Base-by-base conservation (phyloP, 1,284 basidiomycete species). In the Puccinia polysora region DNA sequence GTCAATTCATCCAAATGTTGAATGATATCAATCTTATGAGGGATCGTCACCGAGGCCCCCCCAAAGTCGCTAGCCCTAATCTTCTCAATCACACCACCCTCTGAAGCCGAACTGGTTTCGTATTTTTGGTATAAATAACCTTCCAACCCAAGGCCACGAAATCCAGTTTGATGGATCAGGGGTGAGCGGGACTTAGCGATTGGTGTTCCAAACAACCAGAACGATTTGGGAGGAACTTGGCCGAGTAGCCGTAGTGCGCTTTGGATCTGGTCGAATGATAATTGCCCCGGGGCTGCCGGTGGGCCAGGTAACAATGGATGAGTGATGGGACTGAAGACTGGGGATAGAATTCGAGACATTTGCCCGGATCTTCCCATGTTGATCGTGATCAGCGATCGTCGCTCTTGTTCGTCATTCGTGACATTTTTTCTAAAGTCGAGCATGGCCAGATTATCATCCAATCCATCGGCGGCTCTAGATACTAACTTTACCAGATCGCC, bases 401-500 rank as follows among this genome's bases (percentile, higher is more conserved):
- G 45, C 53, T 71, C 49, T 36, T 70, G 14, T 80, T 68, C 6
- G 73, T 73, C 30, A 74, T 65, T 80, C 65, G 76, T 77, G 20
- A 79, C 82, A 71, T 80, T 80, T 65, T 81, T 81, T 76, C 78
- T 75, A 80, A 98, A 98, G 12, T 85, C 80, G 73, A 88, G 86
- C 52, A 97, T 84, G 2, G 85, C 82, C 75, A 91, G 85, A 81
- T 97, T 97, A 80, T 95, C 92, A 74, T 86, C 83, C 30, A 91
- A 77, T 3, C 82, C 81, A 72, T 84, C 85, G 12, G 95, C 92
- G 75, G 88, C 91, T 49, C 50, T 49, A 63, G 91, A 89, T 56
- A 97, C 88, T 73, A 98, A 85, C 83, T 97, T 97, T 82, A 91
- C 84, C 38, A 97, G 86, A 81, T 98, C 93, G 8, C 93, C 93